Conservation (phyloP, 495 filamentous ascomycete species). For the Sphaerosporella brunnea region DNA sequence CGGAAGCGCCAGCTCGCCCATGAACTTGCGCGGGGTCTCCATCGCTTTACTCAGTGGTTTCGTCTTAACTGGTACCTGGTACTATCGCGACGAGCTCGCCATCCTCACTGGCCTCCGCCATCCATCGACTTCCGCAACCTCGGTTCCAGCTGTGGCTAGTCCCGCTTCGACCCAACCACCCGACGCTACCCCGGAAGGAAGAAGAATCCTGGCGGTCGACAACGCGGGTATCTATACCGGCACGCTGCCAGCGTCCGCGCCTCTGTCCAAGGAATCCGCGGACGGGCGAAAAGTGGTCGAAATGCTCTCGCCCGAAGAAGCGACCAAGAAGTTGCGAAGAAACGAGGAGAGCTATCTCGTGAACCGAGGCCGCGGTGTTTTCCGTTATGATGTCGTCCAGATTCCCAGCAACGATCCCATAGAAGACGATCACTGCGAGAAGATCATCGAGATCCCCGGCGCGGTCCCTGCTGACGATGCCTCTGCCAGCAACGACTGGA, state of each 20-base stretch:
- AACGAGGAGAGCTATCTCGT: conserved; percentile 85
- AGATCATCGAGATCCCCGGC: conserved; percentile 74
- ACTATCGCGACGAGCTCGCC: conserved; percentile 18
- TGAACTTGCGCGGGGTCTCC: conserved; percentile 20
- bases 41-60: conserved; percentile 22
- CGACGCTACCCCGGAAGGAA: conserved; percentile 9
- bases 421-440: conserved; percentile 93
- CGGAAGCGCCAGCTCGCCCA: conserved; percentile 6
- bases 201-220: conserved; percentile 52
- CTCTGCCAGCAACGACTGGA: conserved; percentile 65
- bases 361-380: conserved; percentile 73
- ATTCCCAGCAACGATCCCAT: conserved; percentile 93
- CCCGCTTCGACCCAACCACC: conserved; percentile 5
- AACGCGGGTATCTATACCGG: conserved; percentile 71
- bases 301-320: conserved; percentile 93
- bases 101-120: conserved; percentile 13
- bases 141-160: conserved; percentile 3
- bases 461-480: conserved; percentile 31
- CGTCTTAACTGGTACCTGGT: conserved; percentile 21
- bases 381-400: conserved; percentile 91
- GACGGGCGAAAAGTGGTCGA: conserved; percentile 70
- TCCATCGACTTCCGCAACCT: conserved; percentile 1
- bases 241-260: conserved; percentile 59
- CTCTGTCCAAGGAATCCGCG: conserved; percentile 62
- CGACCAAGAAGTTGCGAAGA: conserved; percentile 68